Percentiles rank a stretch among this genome's conserved stretches.
These are phyloP conservation scores for Sporisorium graminicola DNA, from an alignment of 1,284 basidiomycete genomes.

Conservation along the genomic window DNA sequence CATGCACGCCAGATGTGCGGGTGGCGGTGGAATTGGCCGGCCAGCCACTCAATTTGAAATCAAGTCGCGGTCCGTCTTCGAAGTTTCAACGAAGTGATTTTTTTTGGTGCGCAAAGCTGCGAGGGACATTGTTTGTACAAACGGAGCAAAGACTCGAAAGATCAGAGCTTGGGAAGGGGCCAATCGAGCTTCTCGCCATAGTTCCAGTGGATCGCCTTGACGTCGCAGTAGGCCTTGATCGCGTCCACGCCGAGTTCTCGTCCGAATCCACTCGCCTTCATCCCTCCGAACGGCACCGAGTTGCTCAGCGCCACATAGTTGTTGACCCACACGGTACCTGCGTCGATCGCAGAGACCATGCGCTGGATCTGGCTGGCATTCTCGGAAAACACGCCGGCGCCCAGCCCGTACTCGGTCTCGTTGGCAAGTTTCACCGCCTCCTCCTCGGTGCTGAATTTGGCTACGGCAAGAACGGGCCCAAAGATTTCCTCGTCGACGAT, in stretches of 20 bases:
- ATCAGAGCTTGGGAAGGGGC: constrained; percentile 12
- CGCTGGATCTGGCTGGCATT: constrained; percentile 72
- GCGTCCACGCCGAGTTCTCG: constrained; percentile 64
- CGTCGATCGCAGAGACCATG: constrained; percentile 81
- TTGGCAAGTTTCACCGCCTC: constrained; percentile 80
- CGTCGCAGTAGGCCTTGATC: constrained; percentile 75
- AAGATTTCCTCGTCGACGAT: constrained; percentile 82
- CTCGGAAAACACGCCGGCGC: constrained; percentile 82
- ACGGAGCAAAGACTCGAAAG: neutral
- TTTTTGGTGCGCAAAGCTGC: neutral
- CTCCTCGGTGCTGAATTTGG: constrained; percentile 69
- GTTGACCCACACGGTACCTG: constrained; percentile 87
- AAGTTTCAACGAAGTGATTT: neutral
- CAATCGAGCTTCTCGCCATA: constrained; percentile 71
- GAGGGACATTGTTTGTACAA: neutral
- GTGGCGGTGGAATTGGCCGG: neutral
- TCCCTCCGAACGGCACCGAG: constrained; percentile 56
- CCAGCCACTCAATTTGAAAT: neutral
- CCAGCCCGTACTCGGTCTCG: constrained; percentile 88
- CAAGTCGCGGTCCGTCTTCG: neutral
- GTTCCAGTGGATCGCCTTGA: constrained; percentile 80
- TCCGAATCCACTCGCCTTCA: constrained; percentile 60
- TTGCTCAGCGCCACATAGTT: constrained; percentile 39
- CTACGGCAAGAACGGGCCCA: constrained; percentile 78
- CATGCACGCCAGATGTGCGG: neutral